Conservation (phyloP, 495 filamentous ascomycete species). For the Xylaria venustula region DNA sequence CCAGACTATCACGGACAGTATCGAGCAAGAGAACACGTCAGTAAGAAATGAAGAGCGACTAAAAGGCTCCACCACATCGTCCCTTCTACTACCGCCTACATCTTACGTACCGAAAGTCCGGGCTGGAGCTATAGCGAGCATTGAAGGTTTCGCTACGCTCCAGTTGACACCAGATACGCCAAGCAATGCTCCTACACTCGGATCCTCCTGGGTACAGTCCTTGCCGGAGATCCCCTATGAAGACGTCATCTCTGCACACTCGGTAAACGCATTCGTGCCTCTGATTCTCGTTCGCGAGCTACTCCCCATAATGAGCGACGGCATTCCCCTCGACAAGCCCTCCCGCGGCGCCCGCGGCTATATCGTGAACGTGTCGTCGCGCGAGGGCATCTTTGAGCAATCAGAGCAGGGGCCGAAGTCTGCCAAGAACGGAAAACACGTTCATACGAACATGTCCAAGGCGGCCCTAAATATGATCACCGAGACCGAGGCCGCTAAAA, state of each 20-base stretch:
- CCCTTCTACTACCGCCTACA: background rate
- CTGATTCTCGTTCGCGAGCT: slow-evolving; percentile 48
- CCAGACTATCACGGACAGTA: slow-evolving; percentile 47
- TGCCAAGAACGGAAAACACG: slow-evolving; percentile 40
- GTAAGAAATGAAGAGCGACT: slow-evolving; percentile 28
- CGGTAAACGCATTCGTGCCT: slow-evolving; percentile 48
- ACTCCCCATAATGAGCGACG: slow-evolving; percentile 39
- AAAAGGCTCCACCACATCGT: background rate
- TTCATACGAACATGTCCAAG: slow-evolving; percentile 53
- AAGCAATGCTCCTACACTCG: background rate
- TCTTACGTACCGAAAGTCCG: slow-evolving; percentile 1
- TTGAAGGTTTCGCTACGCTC: background rate
- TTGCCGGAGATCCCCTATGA: slow-evolving; percentile 48
- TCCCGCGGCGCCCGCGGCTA: slow-evolving; percentile 26
- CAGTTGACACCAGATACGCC: background rate
- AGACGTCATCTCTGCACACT: slow-evolving; percentile 47
- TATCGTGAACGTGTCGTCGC: slow-evolving; percentile 49
- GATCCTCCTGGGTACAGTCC: slow-evolving; percentile 46
- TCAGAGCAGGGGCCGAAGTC: slow-evolving; percentile 6
- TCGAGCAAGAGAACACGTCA: slow-evolving; percentile 37
- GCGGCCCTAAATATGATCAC: slow-evolving; percentile 53
- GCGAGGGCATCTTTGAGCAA: slow-evolving; percentile 44
- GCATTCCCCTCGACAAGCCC: background rate
- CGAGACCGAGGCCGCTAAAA: slow-evolving; percentile 9
- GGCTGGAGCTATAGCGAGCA: background rate